Percentiles rank a stretch among this genome's conserved stretches.
Evolutionary conservation across 257 asterid species (phyloP).

Genomic region (Oldenlandia corymbosa): DNA sequence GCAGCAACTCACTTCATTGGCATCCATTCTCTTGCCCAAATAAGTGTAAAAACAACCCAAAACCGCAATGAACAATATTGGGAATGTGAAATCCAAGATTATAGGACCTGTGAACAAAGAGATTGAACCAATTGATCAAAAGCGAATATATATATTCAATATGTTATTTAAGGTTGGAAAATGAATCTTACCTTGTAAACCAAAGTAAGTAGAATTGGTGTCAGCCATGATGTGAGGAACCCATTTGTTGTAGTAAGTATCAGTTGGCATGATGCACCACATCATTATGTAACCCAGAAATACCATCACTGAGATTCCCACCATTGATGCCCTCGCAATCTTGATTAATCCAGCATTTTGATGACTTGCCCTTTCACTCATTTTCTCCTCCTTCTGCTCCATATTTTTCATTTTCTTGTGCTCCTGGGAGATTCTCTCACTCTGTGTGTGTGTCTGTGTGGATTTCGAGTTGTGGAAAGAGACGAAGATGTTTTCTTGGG

Average conservation of each 20-base stretch:
- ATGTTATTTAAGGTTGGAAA: too few species aligned
- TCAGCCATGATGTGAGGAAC: slow-evolving; percentile 57
- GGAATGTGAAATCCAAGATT: slow-evolving; percentile 86
- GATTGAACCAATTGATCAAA: neutral
- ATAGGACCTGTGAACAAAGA: slow-evolving; percentile 51
- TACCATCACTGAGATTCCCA: slow-evolving; percentile 47
- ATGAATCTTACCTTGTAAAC: slow-evolving; percentile 59
- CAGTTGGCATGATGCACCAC: slow-evolving; percentile 98
- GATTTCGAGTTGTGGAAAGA: neutral
- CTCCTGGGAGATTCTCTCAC: neutral
- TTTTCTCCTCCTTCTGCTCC: neutral
- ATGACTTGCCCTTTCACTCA: neutral
- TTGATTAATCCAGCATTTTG: slow-evolving; percentile 21
- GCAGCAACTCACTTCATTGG: slow-evolving; percentile 1
- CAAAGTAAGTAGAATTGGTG: slow-evolving; percentile 80
- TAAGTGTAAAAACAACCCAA: slow-evolving; percentile 80
- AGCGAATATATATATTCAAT: too few species aligned
- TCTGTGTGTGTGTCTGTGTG: neutral
- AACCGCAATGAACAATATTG: slow-evolving; percentile 84
- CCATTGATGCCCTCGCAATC: slow-evolving; percentile 45
- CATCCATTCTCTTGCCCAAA: slow-evolving; percentile 42
- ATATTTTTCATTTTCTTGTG: too few species aligned
- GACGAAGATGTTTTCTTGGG: too few species aligned
- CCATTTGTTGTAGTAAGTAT: slow-evolving; percentile 79
- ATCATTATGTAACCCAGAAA: slow-evolving; percentile 93